Evolutionary conservation across 495 filamentous ascomycete species (phyloP).

Genomic region (Aspergillus carlsbadensis): DNA sequence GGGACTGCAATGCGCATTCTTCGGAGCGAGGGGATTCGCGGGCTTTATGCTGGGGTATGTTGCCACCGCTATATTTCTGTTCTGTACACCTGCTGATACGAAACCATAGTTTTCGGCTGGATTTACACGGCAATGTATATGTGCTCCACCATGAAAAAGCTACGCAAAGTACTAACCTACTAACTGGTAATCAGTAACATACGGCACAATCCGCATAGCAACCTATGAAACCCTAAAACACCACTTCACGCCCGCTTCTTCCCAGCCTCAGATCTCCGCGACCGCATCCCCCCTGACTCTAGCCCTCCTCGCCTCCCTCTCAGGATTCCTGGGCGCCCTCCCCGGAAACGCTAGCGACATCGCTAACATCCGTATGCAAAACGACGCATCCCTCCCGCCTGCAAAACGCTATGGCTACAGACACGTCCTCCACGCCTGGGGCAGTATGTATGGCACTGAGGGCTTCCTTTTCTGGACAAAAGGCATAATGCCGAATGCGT

Average conservation of each 20-base stretch:
- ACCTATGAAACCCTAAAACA: no score
- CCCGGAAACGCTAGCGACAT: neutral
- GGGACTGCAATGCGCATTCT: neutral
- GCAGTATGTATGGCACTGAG: conserved; percentile 74
- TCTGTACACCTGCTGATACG: no score
- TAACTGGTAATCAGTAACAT: no score
- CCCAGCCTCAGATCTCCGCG: neutral
- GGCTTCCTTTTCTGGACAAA: conserved; percentile 64
- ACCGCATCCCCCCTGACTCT: neutral
- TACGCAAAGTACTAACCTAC: no score
- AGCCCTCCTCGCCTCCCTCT: neutral
- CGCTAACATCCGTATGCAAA: conserved; percentile 62
- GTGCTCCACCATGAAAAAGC: no score
- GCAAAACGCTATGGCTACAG: conserved; percentile 72
- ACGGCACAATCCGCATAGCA: no score
- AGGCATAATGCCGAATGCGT: conserved; percentile 79
- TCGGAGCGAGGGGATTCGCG: no score
- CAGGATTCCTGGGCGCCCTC: neutral
- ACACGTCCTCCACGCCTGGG: conserved; percentile 75
- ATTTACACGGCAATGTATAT: no score
- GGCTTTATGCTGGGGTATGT: no score
- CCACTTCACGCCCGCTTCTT: neutral
- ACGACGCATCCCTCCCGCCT: conserved; percentile 71
- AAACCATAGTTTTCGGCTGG: no score
- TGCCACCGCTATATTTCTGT: no score